Evolutionary conservation across 2,329 filamentous ascomycete species (phyloP), one percentile per base, ranked within the genome.

Genomic region (Cladosporium sp.): DNA sequence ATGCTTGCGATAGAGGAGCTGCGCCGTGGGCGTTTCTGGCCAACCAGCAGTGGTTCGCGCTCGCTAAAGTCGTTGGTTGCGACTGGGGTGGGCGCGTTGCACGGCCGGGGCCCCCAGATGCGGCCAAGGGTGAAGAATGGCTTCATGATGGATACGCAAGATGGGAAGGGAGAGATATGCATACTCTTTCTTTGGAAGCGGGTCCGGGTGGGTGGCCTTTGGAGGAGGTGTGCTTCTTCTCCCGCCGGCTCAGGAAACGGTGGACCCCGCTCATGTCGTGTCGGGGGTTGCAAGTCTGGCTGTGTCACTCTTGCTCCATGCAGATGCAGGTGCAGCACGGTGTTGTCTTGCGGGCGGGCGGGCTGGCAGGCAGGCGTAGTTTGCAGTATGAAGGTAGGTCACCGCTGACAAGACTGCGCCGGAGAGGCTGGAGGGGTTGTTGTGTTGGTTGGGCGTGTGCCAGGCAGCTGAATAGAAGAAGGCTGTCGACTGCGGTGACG

Each of bases 201-300:
- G 40, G 40, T 23, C 12, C 40, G 37, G 67, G 61, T 23, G 68
- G 65, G 62, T 70, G 69, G 50, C 67, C 68, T 65, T 66, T 65
- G 37, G 67, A 65, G 14, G 68, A 66, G 59, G 29, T 35, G 64
- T 68, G 68, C 70, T 74, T 75, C 77, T 81, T 92, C 73, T 91
- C 90, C 70, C 89, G 86, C 71, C 89, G 83, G 77, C 86, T 91
- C 67, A 91, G 86, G 76, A 92, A 88, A 72, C 89, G 88, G 75
- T 86, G 88, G 68, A 84, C 79, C 74, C 79, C 80, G 72, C 80
- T 81, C 80, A 83, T 82, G 68, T 69, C 79, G 37, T 46, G 28
- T 52, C 50, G 31, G 33, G 29, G 33, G 29, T 64, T 59, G 37
- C 23, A 21, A 33, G 40, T 11, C n/a, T 26, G 29, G 49, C 60